Evolutionary conservation across 2,329 filamentous ascomycete genomes (phyloP).

Genomic region (Emergomyces orientalis): DNA sequence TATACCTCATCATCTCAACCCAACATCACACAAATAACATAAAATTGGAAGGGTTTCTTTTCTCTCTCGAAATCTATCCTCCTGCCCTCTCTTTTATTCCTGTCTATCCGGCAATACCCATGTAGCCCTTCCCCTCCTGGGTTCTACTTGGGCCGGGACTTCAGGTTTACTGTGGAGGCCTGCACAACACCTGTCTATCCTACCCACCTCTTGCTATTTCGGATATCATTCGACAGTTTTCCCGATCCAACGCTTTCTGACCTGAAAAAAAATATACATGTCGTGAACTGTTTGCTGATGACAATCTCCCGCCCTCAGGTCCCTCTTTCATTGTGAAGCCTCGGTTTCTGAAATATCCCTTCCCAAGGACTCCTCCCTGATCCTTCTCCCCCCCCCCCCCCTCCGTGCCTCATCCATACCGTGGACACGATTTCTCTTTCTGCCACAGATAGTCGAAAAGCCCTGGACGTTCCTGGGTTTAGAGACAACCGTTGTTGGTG

Average conservation of each 20-base stretch:
- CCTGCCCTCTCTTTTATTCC: neutral
- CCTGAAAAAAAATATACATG: neutral
- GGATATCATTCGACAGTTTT: neutral
- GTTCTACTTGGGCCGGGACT: neutral
- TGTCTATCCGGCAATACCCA: neutral
- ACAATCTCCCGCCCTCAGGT: neutral
- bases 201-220: neutral
- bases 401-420: neutral
- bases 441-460: neutral
- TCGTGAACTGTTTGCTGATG: neutral
- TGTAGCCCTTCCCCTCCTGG: neutral
- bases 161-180: neutral
- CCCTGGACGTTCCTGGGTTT: conserved; percentile 2
- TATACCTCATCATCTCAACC: neutral
- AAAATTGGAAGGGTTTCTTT: neutral
- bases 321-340: neutral
- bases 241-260: neutral
- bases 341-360: neutral
- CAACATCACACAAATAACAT: neutral
- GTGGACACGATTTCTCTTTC: neutral
- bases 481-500: conserved; percentile 11
- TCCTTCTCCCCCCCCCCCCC: neutral
- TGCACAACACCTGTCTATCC: neutral
- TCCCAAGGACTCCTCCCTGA: neutral
- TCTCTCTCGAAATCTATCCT: neutral